Percentiles rank a stretch among this genome's conserved stretches.
phyloP scores from a whole-genome alignment of 2,329 filamentous ascomycete species.

The Anthostomella pinea region DNA sequence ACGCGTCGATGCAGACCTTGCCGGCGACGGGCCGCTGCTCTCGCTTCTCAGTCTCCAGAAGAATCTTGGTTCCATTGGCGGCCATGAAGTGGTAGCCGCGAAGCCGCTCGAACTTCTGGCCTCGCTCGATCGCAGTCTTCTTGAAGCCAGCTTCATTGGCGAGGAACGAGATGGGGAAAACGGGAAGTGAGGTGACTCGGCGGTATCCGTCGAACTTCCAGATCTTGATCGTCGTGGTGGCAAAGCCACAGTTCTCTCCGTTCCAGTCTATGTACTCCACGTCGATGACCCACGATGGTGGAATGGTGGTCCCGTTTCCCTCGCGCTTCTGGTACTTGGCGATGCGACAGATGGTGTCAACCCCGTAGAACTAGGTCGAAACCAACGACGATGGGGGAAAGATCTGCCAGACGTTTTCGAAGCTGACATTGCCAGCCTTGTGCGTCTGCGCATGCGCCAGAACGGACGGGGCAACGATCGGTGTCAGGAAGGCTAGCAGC shows the following conservation, averaged over 20 bases:
- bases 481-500: conserved; percentile 31
- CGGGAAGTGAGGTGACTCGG: conserved; percentile 26
- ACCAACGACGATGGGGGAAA: conserved; percentile 34
- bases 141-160: conserved; percentile 23
- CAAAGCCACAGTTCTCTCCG: conserved; percentile 30
- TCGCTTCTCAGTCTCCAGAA: conserved; percentile 22
- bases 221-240: conserved; percentile 23
- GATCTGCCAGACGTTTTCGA: conserved; percentile 34
- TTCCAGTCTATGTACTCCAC: conserved; percentile 38
- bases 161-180: conserved; percentile 31
- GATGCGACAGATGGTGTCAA: conserved; percentile 37
- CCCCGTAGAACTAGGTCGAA: conserved; percentile 30
- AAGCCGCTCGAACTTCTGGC: conserved; percentile 32
- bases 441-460: conserved; percentile 24
- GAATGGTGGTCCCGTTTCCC: neutral
- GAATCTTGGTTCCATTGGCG: conserved; percentile 29
- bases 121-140: conserved; percentile 27
- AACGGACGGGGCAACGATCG: conserved; percentile 29
- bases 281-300: conserved; percentile 25
- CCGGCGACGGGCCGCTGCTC: conserved; percentile 28
- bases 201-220: conserved; percentile 25
- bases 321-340: conserved; percentile 24
- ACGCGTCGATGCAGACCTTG: conserved; percentile 34
- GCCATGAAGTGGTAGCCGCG: conserved; percentile 33
- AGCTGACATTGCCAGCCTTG: conserved; percentile 31